phyloP scores from a whole-genome alignment of 345 rosid genomes.

The Theobroma cacao region DNA sequence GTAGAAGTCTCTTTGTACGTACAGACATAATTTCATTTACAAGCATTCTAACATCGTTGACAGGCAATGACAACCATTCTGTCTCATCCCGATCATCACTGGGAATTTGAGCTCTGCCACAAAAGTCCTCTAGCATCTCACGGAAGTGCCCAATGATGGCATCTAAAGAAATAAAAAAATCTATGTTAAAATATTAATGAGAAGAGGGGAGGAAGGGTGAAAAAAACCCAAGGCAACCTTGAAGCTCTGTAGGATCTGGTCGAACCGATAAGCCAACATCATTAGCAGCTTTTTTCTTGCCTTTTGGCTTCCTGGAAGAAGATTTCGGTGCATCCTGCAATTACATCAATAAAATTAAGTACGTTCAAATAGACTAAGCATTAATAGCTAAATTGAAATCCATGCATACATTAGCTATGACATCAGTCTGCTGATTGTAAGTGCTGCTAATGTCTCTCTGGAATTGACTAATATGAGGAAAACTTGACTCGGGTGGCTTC shows the following conservation, averaged over 20 bases:
- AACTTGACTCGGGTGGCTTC: slow-evolving; percentile 45
- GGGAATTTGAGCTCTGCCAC: slow-evolving; percentile 73
- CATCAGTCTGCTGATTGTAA: slow-evolving; percentile 41
- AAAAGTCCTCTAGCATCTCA: slow-evolving; percentile 79
- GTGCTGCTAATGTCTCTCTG: slow-evolving; percentile 38
- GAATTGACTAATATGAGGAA: slow-evolving; percentile 36
- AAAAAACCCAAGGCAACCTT: slow-evolving; percentile 49
- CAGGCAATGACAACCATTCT: slow-evolving; percentile 78
- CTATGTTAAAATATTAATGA: slow-evolving; percentile 10
- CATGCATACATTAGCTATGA: slow-evolving; percentile 50
- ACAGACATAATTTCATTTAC: slow-evolving; percentile 75
- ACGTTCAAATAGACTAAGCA: slow-evolving; percentile 19
- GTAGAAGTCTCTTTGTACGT: slow-evolving; percentile 76
- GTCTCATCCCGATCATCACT: slow-evolving; percentile 84
- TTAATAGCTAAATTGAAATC: slow-evolving; percentile 19
- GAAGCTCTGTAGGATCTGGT: slow-evolving; percentile 63
- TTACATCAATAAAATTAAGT: slow-evolving; percentile 20
- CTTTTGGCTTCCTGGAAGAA: slow-evolving; percentile 63
- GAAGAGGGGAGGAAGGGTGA: slow-evolving; percentile 1
- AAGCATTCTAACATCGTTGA: slow-evolving; percentile 64
- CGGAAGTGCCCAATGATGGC: slow-evolving; percentile 57
- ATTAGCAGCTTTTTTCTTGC: slow-evolving; percentile 61
- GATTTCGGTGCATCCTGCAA: slow-evolving; percentile 62
- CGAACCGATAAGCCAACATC: slow-evolving; percentile 31
- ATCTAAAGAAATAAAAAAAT: slow-evolving; percentile 38